Percentiles rank a stretch among this genome's conserved stretches.
These are phyloP conservation scores for Candida sonorensis DNA, from an alignment of 805 yeast species.

Conservation along the genomic window DNA sequence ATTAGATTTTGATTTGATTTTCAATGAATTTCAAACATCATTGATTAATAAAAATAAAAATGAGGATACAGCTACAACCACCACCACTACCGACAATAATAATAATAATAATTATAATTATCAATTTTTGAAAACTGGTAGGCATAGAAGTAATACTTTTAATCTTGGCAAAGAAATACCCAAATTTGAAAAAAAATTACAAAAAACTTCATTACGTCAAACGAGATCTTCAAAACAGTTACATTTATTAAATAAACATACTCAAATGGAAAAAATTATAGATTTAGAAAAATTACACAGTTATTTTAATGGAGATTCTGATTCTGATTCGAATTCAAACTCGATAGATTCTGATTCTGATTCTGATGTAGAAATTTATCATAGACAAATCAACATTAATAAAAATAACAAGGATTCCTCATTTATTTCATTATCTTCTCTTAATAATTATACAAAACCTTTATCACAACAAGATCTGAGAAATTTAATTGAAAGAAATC, in stretches of 20 bases:
- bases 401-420: too few relatives aligned
- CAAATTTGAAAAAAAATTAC: constrained; percentile 4
- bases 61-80: too few relatives aligned
- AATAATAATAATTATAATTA: constrained; percentile 1
- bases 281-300: constrained; percentile 25
- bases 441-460: too few relatives aligned
- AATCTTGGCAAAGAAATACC: constrained; percentile 12
- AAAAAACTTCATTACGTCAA: constrained; percentile 14
- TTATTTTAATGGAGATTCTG: constrained; percentile 22
- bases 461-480: too few relatives aligned
- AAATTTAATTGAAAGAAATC: too few relatives aligned
- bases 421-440: too few relatives aligned
- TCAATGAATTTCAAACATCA: constrained; percentile 14
- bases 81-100: too few relatives aligned
- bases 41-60: too few relatives aligned
- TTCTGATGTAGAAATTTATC: constrained; percentile 5
- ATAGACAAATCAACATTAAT: background rate
- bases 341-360: constrained; percentile 7
- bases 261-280: constrained; percentile 17
- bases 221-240: constrained; percentile 25
- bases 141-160: constrained; percentile 26
- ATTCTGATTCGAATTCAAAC: constrained; percentile 14
- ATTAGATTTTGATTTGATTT: constrained; percentile 20
- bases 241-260: constrained; percentile 16
- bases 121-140: constrained; percentile 3